Evolutionary conservation across 495 filamentous ascomycete species (phyloP).

Genomic region (Xylaria bambusicola): DNA sequence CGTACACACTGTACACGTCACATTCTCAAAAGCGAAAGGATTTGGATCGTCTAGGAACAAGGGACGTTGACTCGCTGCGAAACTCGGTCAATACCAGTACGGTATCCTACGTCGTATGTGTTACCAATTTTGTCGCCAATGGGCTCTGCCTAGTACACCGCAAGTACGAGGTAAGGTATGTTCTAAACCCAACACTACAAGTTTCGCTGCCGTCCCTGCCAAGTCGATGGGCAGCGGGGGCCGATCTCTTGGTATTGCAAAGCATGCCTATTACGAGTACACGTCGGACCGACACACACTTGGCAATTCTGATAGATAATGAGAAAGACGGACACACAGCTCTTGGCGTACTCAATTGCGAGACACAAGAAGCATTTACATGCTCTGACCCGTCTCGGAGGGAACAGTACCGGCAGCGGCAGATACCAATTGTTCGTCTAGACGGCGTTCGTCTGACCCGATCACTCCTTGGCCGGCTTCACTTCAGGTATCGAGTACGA

Average conservation of each 20-base stretch:
- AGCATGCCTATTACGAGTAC: constrained; percentile 24
- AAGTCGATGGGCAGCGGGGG: constrained; percentile 38
- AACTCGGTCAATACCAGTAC: no score
- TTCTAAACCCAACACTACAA: constrained; percentile 5
- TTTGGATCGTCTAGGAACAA: not conserved
- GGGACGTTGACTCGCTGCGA: not conserved
- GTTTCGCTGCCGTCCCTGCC: constrained; percentile 39
- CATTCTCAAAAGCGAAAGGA: not conserved
- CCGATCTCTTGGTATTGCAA: constrained; percentile 37
- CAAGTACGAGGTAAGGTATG: not conserved
- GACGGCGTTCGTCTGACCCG: constrained; percentile 18
- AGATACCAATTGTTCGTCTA: constrained; percentile 13
- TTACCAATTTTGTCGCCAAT: no score
- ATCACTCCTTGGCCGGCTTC: constrained; percentile 8
- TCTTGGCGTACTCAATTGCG: constrained; percentile 9
- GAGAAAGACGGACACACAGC: constrained; percentile 8
- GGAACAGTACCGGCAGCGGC: constrained; percentile 12
- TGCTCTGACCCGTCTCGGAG: constrained; percentile 14
- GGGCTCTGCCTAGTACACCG: no score
- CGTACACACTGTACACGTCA: constrained; percentile 12
- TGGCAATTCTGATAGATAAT: constrained; percentile 23
- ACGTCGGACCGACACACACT: constrained; percentile 33
- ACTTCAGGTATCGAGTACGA: not conserved
- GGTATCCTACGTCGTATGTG: not conserved
- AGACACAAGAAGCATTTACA: constrained; percentile 10